Base-by-base conservation (phyloP, 2,329 filamentous ascomycete species). In the Zymoseptoria brevis region DNA sequence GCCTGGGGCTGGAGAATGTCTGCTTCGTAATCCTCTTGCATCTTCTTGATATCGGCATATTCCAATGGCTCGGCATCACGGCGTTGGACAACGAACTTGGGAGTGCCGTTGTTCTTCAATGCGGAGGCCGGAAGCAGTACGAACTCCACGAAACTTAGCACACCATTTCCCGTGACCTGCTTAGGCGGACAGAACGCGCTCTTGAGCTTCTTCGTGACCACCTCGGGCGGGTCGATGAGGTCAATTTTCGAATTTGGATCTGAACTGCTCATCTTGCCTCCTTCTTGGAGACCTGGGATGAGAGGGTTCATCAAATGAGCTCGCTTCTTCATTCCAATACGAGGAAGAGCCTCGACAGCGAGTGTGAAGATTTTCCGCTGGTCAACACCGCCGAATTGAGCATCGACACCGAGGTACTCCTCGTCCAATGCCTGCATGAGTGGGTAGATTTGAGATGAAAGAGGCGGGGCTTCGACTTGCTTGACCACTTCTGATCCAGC, bases 401-500 rank as follows among this genome's bases (percentile, higher is more conserved):
- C 87, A 73, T 99, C 93, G 3, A 92, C 89, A 59, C 86, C 86
- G 3, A 99, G 80, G 79, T 96, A 86, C 77, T 94, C 82, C 77
- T 97, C 93, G 70, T 97, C 93, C 53, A 97, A 78, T 0, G 89
- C 89, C 76, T 97, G 94, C 76, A 99, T 86, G 53, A 95, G 80
- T 0, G 90, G 89, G 79, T 95, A 95, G 62, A 93, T 82, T 11
- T 93, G 80, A 1, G 89, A 89, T 58, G 82, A 85, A 57, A 95
- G 73, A 2, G 87, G 83, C 8, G 87, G 83, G 69, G 93, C 91
- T 58, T 84, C 83, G 3, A 87, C 85, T 78, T 97, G 91, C 81
- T 97, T 97, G 65, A 99, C 93, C 7, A 97, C 85, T 75, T 97
- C 94, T 1, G 90, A 89, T 48, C 93, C 93, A 0, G 93, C 92